A percentile compares a stretch with the other conserved stretches of the same genome.
Evolutionary conservation across 768 basidiomycete genomes (phyloP).

Genomic region (Lentinus tigrinus): DNA sequence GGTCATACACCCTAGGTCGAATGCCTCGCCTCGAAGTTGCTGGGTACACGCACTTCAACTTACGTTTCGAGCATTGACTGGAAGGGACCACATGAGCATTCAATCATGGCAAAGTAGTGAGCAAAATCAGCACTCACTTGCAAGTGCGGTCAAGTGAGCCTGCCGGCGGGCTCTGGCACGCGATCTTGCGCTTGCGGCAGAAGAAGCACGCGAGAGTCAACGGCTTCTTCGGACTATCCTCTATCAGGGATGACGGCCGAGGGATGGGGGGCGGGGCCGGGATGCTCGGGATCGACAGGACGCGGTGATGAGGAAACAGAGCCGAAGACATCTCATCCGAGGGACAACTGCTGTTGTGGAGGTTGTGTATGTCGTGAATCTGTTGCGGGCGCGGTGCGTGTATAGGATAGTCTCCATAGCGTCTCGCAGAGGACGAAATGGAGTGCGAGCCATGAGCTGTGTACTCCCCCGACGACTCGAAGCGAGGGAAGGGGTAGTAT

Average conservation of each 20-base stretch:
- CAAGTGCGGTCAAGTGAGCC: conserved; percentile 32
- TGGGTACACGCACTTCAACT: conserved; percentile 71
- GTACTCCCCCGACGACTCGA: conserved; percentile 3
- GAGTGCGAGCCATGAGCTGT: conserved; percentile 3
- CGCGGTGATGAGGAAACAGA: conserved; percentile 6
- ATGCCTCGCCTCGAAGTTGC: conserved; percentile 63
- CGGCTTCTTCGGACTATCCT: conserved; percentile 35
- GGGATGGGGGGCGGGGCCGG: conserved; percentile 14
- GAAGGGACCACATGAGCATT: conserved; percentile 14
- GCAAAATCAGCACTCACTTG: conserved; percentile 28
- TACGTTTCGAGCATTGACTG: conserved; percentile 73
- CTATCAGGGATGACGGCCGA: conserved; percentile 22
- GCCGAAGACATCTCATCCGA: conserved; percentile 1
- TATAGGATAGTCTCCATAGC: conserved; percentile 3
- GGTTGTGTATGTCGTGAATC: conserved; percentile 4
- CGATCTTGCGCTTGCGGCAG: conserved; percentile 40
- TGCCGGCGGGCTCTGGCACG: conserved; percentile 34
- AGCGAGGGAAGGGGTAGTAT: conserved; percentile 12
- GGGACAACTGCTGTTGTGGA: conserved; percentile 4
- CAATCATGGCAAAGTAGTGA: conserved; percentile 2
- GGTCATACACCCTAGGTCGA: conserved; percentile 21
- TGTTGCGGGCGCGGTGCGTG: conserved; percentile 18
- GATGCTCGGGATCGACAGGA: conserved; percentile 16
- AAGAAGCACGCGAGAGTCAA: conserved; percentile 39
- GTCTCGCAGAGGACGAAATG: background rate